Evolutionary conservation across 2,329 filamentous ascomycete species (phyloP), one percentile per base, ranked within the genome.

Genomic region (Nemania serpens): DNA sequence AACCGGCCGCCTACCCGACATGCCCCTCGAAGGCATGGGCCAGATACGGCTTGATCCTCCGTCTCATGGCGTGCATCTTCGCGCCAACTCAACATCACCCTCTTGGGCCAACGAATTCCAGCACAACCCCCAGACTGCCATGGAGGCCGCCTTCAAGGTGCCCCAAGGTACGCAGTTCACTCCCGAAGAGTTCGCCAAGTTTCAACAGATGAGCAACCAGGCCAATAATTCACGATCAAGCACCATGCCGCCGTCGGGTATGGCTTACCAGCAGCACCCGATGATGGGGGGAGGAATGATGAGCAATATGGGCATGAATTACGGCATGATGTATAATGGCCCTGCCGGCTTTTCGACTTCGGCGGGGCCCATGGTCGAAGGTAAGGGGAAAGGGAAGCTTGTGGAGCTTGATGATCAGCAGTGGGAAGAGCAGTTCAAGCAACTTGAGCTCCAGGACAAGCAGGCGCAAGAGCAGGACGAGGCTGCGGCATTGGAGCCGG

Each of bases 341-440:
- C 45, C 62, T n/a, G 45, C 12, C 29, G 50, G 43, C 33, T 55
- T 64, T 56, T 39, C 51, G 22, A 39, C 36, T 10, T 3, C 7
- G 25, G 36, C 55, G 12, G 42, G 52, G 37, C 17, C 62, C 11
- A 36, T 57, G 3, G 51, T 15, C 37, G 58, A 64, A 47, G 81
- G 78, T 51, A 90, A 93, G 75, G 91, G 90, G 61, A 98, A 98
- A 75, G 93, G 91, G 41, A 96, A 96, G 76, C 86, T 98, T 78
- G 89, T 98, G 12, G 95, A 98, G 78, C 84, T 98, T 22, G 92
- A 97, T 74, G 94, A 99, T 69, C 82, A 89, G 71, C 90, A 96
- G 73, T 98, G 95, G 95, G 94, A 98, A 77, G 91, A 93, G 70
- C 93, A 98, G 75, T 99, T 99, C 75, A 91, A 92, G 59, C 87